Base-by-base conservation (phyloP, 1,284 basidiomycete species). In the Marasmius oreades region DNA sequence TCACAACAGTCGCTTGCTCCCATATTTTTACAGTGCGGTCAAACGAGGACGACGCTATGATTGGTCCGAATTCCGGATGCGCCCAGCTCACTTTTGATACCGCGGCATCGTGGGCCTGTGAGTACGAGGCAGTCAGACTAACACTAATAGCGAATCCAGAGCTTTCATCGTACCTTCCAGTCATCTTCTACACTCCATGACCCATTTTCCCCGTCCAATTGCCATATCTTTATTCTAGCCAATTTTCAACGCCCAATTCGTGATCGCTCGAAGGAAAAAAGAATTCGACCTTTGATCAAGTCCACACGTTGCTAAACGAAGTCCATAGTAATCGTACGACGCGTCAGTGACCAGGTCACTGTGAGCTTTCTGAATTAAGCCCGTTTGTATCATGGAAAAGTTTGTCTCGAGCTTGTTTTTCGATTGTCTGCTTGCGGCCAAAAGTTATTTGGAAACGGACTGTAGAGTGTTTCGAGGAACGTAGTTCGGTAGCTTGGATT, bases 21-120 rank as follows among this genome's bases (percentile, higher is more conserved):
- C 93, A 96, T 18, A 96, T 81, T 70, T 94, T 90, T 55, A 93
- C 89, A 0, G 90, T 91, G 16, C 93, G 82, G 71, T 97, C 94
- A 65, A 93, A 93, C 1, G 90, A 93, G 5, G 84, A 84, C 0
- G 90, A 92, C 0, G 92, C 92, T 55, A 96, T 76, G 55, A 96
- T 81, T 1, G 85, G 82, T 10, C 93, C 93, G 61, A 93, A 93
- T 68, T 94, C 86, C 5, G 94, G 93, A 66, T 95, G 92, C 1
- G 92, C 91, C 88, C 93, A 96, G 55, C 82, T 82, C n/a, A 95
- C 65, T 69, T 83, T 86, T 7, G 92, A 83, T 39, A 95, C 78
- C 0, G 93, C 84, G 10, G 93, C 93, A 64, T 94, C 92, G 69
- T 95, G 93, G 14, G 93, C 93, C 91, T 95, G 66, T 54, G 44